These are phyloP conservation scores for Eucalyptus sp. DNA, from an alignment of 345 rosid species.

Conservation along the genomic window DNA sequence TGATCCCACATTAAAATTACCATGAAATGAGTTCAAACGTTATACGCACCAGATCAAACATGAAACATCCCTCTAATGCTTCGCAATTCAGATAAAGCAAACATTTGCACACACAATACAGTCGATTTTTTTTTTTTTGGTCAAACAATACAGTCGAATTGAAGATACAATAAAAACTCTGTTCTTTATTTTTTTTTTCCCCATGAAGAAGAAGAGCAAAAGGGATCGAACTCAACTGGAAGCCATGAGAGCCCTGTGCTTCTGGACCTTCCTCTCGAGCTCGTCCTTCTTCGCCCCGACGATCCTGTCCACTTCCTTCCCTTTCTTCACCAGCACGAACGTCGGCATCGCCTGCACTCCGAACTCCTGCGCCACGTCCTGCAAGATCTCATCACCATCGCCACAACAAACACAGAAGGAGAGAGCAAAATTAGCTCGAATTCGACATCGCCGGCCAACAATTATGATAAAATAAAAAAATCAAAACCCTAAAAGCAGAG, in stretches of 20 bases:
- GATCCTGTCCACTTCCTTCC: slow-evolving; percentile 63
- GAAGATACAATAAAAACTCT: neutral
- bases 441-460: neutral
- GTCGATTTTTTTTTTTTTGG: neutral
- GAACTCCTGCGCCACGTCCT: slow-evolving; percentile 74
- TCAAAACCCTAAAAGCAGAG: neutral
- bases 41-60: neutral
- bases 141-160: neutral
- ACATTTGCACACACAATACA: neutral
- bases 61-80: neutral
- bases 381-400: neutral
- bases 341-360: slow-evolving; percentile 82
- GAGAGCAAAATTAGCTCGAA: neutral
- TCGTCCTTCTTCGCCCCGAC: slow-evolving; percentile 51
- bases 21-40: neutral
- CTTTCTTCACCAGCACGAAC: slow-evolving; percentile 70
- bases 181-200: neutral
- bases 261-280: slow-evolving; percentile 43
- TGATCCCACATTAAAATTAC: neutral
- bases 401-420: neutral
- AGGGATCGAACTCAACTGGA: neutral
- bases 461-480: no score
- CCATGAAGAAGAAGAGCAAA: neutral
- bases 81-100: neutral
- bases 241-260: slow-evolving; percentile 8